Percentiles rank a stretch among this genome's conserved stretches.
Conservation (phyloP, 2,329 filamentous ascomycete genomes). For the Aschersonia sp. region DNA sequence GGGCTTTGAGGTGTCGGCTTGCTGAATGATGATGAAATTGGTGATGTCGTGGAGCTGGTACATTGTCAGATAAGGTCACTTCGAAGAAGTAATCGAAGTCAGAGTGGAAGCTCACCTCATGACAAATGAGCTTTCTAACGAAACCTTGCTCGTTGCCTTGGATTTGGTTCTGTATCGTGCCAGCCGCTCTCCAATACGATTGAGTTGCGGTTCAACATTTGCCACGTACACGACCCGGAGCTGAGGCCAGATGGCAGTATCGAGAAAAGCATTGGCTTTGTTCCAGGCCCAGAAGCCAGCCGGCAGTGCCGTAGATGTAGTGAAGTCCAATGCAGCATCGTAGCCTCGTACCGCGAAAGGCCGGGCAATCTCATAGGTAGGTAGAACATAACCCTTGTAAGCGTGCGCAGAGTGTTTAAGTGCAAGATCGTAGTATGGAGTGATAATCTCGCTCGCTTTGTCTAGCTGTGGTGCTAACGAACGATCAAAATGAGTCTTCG, state of each 20-base stretch:
- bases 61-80: too few relatives aligned
- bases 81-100: too few relatives aligned
- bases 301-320: slow-evolving; percentile 57
- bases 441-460: slow-evolving; percentile 37
- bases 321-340: slow-evolving; percentile 47
- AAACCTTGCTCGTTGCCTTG: slow-evolving; percentile 11
- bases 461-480: slow-evolving; percentile 61
- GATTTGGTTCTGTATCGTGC: slow-evolving; percentile 48
- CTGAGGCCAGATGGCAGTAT: slow-evolving; percentile 67
- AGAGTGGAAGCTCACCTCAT: not conserved
- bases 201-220: slow-evolving; percentile 88
- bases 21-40: slow-evolving; percentile 18
- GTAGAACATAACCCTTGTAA: slow-evolving; percentile 59
- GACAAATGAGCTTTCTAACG: not conserved
- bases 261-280: slow-evolving; percentile 54
- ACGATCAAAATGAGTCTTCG: slow-evolving; percentile 52
- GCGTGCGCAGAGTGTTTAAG: slow-evolving; percentile 49
- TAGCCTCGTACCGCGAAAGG: slow-evolving; percentile 64
- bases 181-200: slow-evolving; percentile 80
- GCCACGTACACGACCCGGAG: slow-evolving; percentile 69
- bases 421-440: slow-evolving; percentile 59
- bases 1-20: slow-evolving; percentile 18
- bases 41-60: too few relatives aligned
- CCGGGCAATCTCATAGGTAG: slow-evolving; percentile 57
- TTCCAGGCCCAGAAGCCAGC: slow-evolving; percentile 57